These are phyloP conservation scores for Juglanconis oblonga DNA, from an alignment of 2,329 filamentous ascomycete genomes.

Conservation along the genomic window DNA sequence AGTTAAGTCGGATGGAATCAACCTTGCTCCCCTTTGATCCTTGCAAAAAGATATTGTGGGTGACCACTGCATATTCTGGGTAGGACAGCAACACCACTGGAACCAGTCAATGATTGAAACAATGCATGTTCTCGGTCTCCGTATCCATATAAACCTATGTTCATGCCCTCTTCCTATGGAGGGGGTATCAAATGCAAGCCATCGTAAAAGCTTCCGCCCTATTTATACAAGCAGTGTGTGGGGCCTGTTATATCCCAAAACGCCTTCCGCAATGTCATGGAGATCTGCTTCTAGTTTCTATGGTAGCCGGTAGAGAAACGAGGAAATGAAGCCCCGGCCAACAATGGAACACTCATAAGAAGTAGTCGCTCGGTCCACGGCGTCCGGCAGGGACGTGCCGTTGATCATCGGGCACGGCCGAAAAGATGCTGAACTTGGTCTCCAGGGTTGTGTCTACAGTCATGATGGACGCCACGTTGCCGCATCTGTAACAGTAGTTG, in stretches of 20 bases:
- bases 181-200: constrained; percentile 20
- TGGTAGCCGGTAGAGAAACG: constrained; percentile 7
- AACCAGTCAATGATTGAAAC: not conserved
- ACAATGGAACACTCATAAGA: constrained; percentile 45
- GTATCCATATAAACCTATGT: constrained; percentile 14
- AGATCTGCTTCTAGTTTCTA: constrained; percentile 15
- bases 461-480: constrained; percentile 96
- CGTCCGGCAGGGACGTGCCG: constrained; percentile 73
- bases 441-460: constrained; percentile 81
- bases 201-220: constrained; percentile 14
- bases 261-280: constrained; percentile 19
- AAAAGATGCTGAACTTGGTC: constrained; percentile 90
- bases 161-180: constrained; percentile 17
- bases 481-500: constrained; percentile 93
- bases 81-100: not conserved
- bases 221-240: constrained; percentile 13
- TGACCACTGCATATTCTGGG: no score
- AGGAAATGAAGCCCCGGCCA: not conserved
- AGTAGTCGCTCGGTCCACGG: constrained; percentile 67
- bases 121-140: not conserved
- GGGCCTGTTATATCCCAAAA: constrained; percentile 17
- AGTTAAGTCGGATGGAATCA: no score
- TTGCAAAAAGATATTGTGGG: no score
- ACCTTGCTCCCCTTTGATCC: no score
- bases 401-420: constrained; percentile 81